Percentiles rank a stretch among this genome's conserved stretches.
phyloP scores from a whole-genome alignment of 345 rosid species.

The Schrenkiella parvula region DNA sequence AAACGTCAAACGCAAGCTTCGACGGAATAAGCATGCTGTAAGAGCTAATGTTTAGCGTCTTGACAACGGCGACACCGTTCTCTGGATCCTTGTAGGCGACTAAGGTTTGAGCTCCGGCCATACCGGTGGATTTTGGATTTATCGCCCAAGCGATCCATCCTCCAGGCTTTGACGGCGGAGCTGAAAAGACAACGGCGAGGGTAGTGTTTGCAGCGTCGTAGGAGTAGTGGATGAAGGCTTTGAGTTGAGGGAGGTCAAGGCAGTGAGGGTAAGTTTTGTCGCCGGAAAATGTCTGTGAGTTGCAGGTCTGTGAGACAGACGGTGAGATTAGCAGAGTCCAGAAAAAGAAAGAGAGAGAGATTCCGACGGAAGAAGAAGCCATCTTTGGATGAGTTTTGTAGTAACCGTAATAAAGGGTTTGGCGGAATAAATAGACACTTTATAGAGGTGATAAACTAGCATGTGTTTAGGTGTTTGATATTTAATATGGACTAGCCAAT shows the following conservation, averaged over 20 bases:
- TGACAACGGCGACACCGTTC: slow-evolving; percentile 38
- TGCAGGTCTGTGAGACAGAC: slow-evolving; percentile 51
- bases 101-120: slow-evolving; percentile 65
- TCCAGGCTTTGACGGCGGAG: slow-evolving; percentile 42
- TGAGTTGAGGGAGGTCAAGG: slow-evolving; percentile 63
- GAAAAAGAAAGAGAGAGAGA: slow-evolving; percentile 18
- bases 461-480: neutral
- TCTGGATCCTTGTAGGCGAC: slow-evolving; percentile 42
- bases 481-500: neutral
- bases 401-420: slow-evolving; percentile 1
- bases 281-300: slow-evolving; percentile 45
- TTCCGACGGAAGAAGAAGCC: slow-evolving; percentile 9
- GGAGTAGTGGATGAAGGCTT: slow-evolving; percentile 69
- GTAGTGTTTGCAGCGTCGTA: slow-evolving; percentile 55
- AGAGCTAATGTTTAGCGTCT: slow-evolving; percentile 40
- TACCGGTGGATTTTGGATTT: slow-evolving; percentile 60
- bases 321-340: slow-evolving; percentile 37
- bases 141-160: slow-evolving; percentile 86
- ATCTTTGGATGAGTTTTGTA: slow-evolving; percentile 9
- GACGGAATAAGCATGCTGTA: slow-evolving; percentile 29
- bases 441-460: neutral
- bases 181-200: slow-evolving; percentile 64
- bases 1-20: slow-evolving; percentile 56
- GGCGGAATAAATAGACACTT: slow-evolving; percentile 10
- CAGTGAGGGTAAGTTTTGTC: slow-evolving; percentile 51